Percentiles rank a stretch among this genome's conserved stretches.
phyloP scores from a whole-genome alignment of 768 basidiomycete species.

The Rhizopogon rudus region DNA sequence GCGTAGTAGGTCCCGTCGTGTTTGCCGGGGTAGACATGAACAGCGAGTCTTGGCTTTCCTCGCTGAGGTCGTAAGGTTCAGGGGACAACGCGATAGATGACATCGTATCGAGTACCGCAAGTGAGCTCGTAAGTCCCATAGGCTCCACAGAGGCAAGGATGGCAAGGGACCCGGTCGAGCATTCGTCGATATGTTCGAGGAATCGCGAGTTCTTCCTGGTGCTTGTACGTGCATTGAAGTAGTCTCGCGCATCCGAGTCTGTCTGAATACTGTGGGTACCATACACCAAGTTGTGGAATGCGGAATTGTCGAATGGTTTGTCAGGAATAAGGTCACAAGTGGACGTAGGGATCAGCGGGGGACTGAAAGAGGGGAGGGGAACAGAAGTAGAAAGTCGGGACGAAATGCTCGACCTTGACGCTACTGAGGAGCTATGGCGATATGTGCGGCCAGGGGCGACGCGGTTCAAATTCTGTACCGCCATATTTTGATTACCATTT shows the following conservation, averaged over 20 bases:
- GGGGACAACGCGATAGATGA: constrained; percentile 10
- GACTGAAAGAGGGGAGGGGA: constrained; percentile 7
- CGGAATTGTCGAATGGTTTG: constrained; percentile 18
- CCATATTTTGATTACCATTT: not conserved
- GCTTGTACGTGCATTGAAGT: not conserved
- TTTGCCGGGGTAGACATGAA: constrained; percentile 22
- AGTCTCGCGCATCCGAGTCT: constrained; percentile 6
- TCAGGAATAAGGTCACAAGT: constrained; percentile 1
- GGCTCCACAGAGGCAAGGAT: not conserved
- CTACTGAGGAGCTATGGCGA: constrained; percentile 16
- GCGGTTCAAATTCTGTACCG: constrained; percentile 16
- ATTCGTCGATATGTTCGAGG: constrained; percentile 18
- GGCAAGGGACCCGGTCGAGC: constrained; percentile 9
- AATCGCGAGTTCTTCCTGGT: constrained; percentile 12
- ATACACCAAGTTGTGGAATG: constrained; percentile 6
- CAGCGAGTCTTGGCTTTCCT: constrained; percentile 14
- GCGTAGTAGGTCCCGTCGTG: constrained; percentile 18
- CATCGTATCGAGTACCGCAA: constrained; percentile 7
- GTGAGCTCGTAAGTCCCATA: not conserved
- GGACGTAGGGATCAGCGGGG: not conserved
- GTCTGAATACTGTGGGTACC: not conserved
- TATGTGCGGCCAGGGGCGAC: constrained; percentile 13
- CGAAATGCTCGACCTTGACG: constrained; percentile 14
- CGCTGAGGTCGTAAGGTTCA: not conserved
- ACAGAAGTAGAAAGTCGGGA: constrained; percentile 18